phyloP scores from a whole-genome alignment of 2,329 filamentous ascomycete genomes.

The Pseudogymnoascus sp. region DNA sequence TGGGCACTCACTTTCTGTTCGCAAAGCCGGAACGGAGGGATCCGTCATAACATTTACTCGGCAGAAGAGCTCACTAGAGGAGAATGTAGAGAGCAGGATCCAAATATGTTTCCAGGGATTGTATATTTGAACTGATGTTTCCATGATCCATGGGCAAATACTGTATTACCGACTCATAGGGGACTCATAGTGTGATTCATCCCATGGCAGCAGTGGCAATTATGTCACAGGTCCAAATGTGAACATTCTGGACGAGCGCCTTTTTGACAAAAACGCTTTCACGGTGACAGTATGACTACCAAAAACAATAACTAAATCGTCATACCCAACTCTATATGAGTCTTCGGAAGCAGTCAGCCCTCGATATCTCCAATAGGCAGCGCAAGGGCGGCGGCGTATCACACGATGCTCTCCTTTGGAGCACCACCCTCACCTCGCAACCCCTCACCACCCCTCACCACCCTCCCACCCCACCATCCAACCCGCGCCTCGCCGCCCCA shows the following conservation, averaged over 20 bases:
- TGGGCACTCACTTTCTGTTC: too few relatives aligned
- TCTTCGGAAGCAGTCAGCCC: neutral
- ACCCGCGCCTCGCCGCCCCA: neutral
- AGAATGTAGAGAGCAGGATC: too few relatives aligned
- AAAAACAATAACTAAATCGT: neutral
- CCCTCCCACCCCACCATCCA: neutral
- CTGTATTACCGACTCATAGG: neutral
- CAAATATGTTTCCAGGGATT: too few relatives aligned
- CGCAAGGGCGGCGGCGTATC: neutral
- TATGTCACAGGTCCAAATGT: neutral
- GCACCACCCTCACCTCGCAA: neutral
- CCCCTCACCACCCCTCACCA: neutral
- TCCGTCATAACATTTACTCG: too few relatives aligned
- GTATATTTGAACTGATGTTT: too few relatives aligned
- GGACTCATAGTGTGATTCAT: neutral
- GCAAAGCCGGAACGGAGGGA: too few relatives aligned
- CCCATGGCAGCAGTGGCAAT: neutral
- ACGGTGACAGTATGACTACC: neutral
- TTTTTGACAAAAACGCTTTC: neutral
- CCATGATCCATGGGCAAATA: too few relatives aligned
- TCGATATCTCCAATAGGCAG: neutral
- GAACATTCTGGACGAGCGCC: neutral
- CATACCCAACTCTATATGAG: neutral
- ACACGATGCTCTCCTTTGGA: neutral
- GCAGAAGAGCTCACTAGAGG: too few relatives aligned